Conservation (phyloP, 73 alveolate genomes). For the Symbiodinium natans region DNA sequence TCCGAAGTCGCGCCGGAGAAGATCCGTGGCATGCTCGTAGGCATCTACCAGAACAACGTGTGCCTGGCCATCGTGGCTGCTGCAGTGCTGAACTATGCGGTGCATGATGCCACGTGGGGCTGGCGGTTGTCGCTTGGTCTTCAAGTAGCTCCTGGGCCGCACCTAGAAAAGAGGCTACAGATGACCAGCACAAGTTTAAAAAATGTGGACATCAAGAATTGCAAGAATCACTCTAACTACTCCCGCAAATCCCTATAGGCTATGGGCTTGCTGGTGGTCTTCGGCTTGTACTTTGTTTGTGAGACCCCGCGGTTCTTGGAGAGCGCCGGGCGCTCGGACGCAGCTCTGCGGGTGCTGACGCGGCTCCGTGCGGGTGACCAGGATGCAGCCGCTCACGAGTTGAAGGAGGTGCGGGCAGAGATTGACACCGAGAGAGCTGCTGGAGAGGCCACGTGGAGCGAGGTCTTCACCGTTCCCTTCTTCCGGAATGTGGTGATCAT, state of each 20-base stretch:
- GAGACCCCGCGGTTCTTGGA: constrained; percentile 67
- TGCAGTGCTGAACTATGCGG: constrained; percentile 37
- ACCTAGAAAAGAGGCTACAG: not conserved
- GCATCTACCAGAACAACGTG: constrained; percentile 68
- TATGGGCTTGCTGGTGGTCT: not conserved
- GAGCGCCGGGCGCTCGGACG: not conserved
- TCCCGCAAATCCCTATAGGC: too few relatives aligned
- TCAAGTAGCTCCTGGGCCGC: not conserved
- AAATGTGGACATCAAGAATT: too few relatives aligned
- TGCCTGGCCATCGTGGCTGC: constrained; percentile 54
- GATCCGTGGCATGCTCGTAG: constrained; percentile 68
- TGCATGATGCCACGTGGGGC: not conserved
- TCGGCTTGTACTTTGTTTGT: constrained; percentile 48
- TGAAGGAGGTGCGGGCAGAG: constrained; percentile 23
- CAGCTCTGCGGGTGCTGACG: not conserved
- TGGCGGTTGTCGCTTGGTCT: constrained; percentile 55
- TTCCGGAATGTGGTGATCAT: constrained; percentile 53
- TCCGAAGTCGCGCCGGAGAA: constrained; percentile 16
- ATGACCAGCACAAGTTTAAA: not conserved
- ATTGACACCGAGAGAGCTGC: constrained; percentile 24
- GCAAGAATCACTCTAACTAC: too few relatives aligned
- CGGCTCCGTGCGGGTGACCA: constrained; percentile 25
- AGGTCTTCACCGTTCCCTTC: constrained; percentile 42
- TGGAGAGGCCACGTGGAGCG: constrained; percentile 45
- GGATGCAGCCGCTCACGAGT: too few relatives aligned